phyloP scores from a whole-genome alignment of 768 basidiomycete genomes.

The Nidularia pulvinata region DNA sequence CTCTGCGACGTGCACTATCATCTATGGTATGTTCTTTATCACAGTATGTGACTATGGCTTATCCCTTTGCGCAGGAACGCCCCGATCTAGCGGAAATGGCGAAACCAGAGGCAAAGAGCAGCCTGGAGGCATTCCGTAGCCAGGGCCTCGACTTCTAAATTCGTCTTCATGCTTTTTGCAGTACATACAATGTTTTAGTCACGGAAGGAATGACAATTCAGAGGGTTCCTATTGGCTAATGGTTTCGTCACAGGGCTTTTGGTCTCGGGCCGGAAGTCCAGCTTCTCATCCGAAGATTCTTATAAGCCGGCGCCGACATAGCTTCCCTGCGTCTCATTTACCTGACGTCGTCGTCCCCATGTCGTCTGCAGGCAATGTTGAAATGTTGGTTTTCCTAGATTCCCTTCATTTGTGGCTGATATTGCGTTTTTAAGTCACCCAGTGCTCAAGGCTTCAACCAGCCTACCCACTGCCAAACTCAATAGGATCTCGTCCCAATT shows the following conservation, averaged over 20 bases:
- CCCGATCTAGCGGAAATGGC: constrained; percentile 81
- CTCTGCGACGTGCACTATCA: constrained; percentile 78
- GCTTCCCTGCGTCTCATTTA: background rate
- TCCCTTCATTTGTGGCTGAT: background rate
- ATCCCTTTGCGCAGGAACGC: constrained; percentile 56
- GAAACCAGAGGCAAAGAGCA: constrained; percentile 55
- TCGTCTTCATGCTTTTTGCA: constrained; percentile 3
- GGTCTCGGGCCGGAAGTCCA: background rate
- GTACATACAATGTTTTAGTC: background rate
- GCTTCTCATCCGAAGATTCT: too few relatives aligned
- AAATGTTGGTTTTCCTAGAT: constrained; percentile 41
- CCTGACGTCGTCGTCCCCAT: constrained; percentile 23
- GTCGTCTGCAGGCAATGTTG: constrained; percentile 47
- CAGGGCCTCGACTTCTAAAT: constrained; percentile 90
- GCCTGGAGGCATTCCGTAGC: constrained; percentile 71
- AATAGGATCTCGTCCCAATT: constrained; percentile 77
- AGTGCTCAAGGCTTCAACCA: constrained; percentile 29
- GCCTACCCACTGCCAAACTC: constrained; percentile 33
- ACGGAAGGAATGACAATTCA: constrained; percentile 12
- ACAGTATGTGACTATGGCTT: background rate
- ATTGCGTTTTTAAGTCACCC: constrained; percentile 28
- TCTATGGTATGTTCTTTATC: constrained; percentile 63
- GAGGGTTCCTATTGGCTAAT: constrained; percentile 16
- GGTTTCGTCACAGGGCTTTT: background rate
- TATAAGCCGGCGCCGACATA: too few relatives aligned